A percentile compares a stretch with the other conserved stretches of the same genome.
These are phyloP conservation scores for Lycium ferocissimum DNA, from an alignment of 257 asterid species.

Conservation along the genomic window DNA sequence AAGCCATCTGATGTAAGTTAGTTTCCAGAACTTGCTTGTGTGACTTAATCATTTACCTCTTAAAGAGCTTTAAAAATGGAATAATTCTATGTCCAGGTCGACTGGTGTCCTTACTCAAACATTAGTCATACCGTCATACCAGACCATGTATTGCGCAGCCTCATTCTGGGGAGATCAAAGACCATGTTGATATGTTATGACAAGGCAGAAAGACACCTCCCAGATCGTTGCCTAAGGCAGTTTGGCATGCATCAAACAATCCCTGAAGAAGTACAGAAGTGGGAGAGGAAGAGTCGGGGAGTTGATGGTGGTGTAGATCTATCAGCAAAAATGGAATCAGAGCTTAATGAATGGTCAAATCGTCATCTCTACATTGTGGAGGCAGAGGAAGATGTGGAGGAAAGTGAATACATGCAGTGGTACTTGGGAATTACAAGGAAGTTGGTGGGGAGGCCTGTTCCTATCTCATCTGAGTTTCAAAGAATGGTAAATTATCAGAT, in stretches of 20 bases:
- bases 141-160: slow-evolving; percentile 68
- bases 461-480: slow-evolving; percentile 90
- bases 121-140: slow-evolving; percentile 86
- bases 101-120: slow-evolving; percentile 94
- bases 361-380: slow-evolving; percentile 79
- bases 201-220: slow-evolving; percentile 96
- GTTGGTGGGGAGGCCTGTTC: slow-evolving; percentile 85
- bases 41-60: neutral
- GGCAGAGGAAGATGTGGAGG: slow-evolving; percentile 85
- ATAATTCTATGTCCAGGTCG: slow-evolving; percentile 58
- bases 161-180: slow-evolving; percentile 90
- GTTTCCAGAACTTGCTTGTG: slow-evolving; percentile 2
- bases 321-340: slow-evolving; percentile 82
- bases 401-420: slow-evolving; percentile 89
- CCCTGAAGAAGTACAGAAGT: slow-evolving; percentile 77
- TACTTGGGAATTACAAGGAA: slow-evolving; percentile 71
- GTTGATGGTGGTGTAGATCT: slow-evolving; percentile 95
- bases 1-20: slow-evolving; percentile 63
- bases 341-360: slow-evolving; percentile 83
- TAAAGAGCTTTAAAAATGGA: slow-evolving; percentile 22
- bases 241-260: slow-evolving; percentile 87
- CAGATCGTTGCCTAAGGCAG: slow-evolving; percentile 94
- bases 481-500: slow-evolving; percentile 67
- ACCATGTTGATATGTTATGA: slow-evolving; percentile 95
- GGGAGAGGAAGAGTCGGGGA: slow-evolving; percentile 99